Evolutionary conservation across 306 rosid species (phyloP).

Genomic region (Sicyos edulis): DNA sequence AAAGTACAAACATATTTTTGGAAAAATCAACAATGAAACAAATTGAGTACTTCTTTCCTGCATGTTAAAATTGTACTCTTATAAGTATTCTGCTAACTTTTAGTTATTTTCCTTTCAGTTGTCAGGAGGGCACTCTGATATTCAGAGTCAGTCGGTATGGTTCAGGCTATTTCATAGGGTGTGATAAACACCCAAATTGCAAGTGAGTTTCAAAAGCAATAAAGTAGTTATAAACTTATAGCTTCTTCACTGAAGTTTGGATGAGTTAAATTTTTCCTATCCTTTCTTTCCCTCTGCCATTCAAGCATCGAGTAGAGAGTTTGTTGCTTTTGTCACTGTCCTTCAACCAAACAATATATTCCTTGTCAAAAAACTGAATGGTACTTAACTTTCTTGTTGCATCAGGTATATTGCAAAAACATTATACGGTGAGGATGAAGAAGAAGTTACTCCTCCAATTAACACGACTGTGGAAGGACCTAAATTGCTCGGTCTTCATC

Average conservation of each 20-base stretch:
- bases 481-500: conserved; percentile 58
- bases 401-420: conserved; percentile 85
- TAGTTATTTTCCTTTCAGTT: conserved; percentile 48
- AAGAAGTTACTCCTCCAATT: conserved; percentile 36
- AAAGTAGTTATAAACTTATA: not conserved
- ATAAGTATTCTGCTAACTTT: conserved; percentile 22
- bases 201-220: conserved; percentile 55
- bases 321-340: not conserved
- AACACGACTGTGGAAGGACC: conserved; percentile 53
- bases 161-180: conserved; percentile 86
- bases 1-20: no score
- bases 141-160: conserved; percentile 93
- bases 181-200: conserved; percentile 94
- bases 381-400: conserved; percentile 28
- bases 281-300: not conserved
- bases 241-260: not conserved
- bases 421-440: conserved; percentile 54
- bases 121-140: conserved; percentile 71
- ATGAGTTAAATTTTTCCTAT: not conserved
- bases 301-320: not conserved
- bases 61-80: not conserved
- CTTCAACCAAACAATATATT: not conserved
- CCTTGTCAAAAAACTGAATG: not conserved
- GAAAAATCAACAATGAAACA: not conserved
- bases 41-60: not conserved